Evolutionary conservation across 129 eudicot species (phyloP), one percentile per base, ranked within the genome.

Genomic region (Solidago caesia): DNA sequence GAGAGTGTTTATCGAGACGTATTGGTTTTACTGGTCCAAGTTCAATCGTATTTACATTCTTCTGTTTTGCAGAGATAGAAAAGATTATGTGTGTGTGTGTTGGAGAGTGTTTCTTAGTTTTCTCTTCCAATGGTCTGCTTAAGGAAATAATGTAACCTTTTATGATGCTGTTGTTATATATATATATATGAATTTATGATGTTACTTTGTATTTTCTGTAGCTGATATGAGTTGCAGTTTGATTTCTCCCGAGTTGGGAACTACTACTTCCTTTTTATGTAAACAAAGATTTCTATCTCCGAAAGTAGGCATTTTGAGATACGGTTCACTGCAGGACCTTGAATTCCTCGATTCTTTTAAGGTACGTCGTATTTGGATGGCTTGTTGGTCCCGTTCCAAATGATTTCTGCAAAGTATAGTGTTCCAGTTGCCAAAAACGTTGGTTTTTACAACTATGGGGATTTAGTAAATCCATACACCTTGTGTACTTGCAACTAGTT

Each of bases 201-300:
- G 64, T 53, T 49, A 42, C 45, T 63, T 29, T 64, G 33, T 73
- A 47, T 71, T 58, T 67, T 68, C 75, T 70, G 12, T 44, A 55
- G 56, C 84, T 80, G 92, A 78, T 67, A 88, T 88, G 92, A 75
- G 82, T 75, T 74, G 77, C 81, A 82, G 82, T 61, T 80, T 79
- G 70, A 39, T 80, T 63, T 67, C 75, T 41, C 68, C 85, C 41
- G 84, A 78, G 76, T 78, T 85, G 27, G 81, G 76, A 53, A 39
- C 78, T 43, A 25, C 78, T 43, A 72, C 73, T 45, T 71, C 83
- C 44, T 61, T 82, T 10, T 42, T 67, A 73, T 75, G 67, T 64
- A 49, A 68, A 44, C 83, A 59, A 65, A 82, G 65, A 64, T 46
- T 45, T 27, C 9, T 73, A 68, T 64, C 79, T 13, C 73, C 78